Evolutionary conservation across 345 rosid genomes (phyloP).

Genomic region (Fremontodendron californicum): DNA sequence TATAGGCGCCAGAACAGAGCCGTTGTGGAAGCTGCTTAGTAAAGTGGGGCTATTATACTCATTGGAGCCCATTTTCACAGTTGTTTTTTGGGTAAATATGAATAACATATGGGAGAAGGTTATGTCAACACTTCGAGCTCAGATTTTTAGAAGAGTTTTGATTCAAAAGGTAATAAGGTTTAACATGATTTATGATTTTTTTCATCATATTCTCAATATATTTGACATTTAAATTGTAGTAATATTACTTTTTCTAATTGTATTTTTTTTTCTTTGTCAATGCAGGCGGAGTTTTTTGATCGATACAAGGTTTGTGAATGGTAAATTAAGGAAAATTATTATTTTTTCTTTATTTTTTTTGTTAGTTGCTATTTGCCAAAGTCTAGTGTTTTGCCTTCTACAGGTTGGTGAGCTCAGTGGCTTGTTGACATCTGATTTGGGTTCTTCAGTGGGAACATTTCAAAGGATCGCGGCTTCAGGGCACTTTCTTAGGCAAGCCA

Average conservation of each 20-base stretch:
- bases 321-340: not conserved
- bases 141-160: constrained; percentile 66
- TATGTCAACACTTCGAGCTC: constrained; percentile 79
- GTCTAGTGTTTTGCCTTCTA: not conserved
- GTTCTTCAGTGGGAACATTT: constrained; percentile 79
- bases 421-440: constrained; percentile 86
- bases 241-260: not conserved
- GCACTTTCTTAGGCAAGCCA: constrained; percentile 98
- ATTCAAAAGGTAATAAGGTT: constrained; percentile 74
- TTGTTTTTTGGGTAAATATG: constrained; percentile 70
- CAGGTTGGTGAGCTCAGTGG: constrained; percentile 91
- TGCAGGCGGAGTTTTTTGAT: constrained; percentile 89
- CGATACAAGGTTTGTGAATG: constrained; percentile 61
- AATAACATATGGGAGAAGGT: constrained; percentile 78
- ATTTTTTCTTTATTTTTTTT: not conserved
- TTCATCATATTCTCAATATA: not conserved
- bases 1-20: constrained; percentile 71
- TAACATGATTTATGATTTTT: too few relatives aligned
- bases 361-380: not conserved
- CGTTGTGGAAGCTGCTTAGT: constrained; percentile 67
- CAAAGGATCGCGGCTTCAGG: constrained; percentile 96
- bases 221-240: constrained; percentile 5
- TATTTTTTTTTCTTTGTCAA: not conserved
- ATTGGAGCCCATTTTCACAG: constrained; percentile 80
- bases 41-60: constrained; percentile 66